Evolutionary conservation across 177 flowering plant genomes (phyloP).

Genomic region (Vitis hybrid): DNA sequence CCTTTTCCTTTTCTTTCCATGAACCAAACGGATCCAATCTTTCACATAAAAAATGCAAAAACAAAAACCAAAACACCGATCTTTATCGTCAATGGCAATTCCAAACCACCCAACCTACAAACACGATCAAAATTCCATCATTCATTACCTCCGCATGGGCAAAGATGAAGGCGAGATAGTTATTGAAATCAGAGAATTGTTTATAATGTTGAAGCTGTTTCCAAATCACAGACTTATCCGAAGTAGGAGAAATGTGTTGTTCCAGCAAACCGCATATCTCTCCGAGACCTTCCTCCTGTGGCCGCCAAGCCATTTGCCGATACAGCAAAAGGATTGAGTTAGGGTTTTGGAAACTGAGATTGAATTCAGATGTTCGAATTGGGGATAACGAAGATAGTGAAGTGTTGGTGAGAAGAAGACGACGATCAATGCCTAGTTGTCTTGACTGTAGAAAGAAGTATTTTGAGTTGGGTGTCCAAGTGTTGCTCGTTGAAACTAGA

Average conservation of each 20-base stretch:
- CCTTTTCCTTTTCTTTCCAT: too few species aligned
- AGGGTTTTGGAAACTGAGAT: too few species aligned
- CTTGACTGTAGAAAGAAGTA: too few species aligned
- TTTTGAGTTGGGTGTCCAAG: too few species aligned
- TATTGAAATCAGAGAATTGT: conserved; percentile 95
- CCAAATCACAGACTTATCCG: conserved; percentile 81
- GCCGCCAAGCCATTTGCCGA: conserved; percentile 54
- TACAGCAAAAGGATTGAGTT: too few species aligned
- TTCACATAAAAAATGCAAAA: background rate
- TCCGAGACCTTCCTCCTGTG: conserved; percentile 72
- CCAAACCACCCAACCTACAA: background rate
- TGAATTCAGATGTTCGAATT: too few species aligned
- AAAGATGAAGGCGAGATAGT: conserved; percentile 90
- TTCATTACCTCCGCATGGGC: conserved; percentile 73
- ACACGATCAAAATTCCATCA: background rate
- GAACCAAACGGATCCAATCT: too few species aligned
- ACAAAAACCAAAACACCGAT: too few species aligned
- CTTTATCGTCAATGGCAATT: background rate
- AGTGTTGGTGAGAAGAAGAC: too few species aligned
- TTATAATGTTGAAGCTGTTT: conserved; percentile 88
- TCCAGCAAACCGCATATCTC: conserved; percentile 90
- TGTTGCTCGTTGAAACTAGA: too few species aligned
- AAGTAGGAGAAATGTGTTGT: conserved; percentile 82
- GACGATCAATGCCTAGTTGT: too few species aligned
- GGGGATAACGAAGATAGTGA: too few species aligned